Conservation (phyloP, 768 basidiomycete species). For the Cyathus striatus region DNA sequence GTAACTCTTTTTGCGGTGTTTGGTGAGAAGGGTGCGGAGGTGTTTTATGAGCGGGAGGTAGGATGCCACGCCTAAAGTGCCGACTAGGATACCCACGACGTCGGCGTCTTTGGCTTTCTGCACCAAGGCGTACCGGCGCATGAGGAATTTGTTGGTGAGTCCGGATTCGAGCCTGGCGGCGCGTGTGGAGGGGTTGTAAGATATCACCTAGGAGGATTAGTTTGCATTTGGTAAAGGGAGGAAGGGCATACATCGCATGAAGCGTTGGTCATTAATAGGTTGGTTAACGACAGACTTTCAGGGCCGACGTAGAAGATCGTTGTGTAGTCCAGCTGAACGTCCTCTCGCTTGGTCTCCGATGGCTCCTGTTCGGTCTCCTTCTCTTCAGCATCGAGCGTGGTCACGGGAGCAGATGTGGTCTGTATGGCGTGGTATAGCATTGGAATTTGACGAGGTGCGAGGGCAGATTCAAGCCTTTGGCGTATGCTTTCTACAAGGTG, state of each 20-base stretch:
- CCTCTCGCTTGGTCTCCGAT: background rate
- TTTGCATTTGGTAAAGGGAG: background rate
- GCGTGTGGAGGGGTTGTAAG: constrained; percentile 60
- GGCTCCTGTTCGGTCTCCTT: background rate
- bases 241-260: constrained; percentile 44
- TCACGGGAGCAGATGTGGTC: no score
- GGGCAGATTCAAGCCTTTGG: constrained; percentile 1
- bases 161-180: constrained; percentile 52
- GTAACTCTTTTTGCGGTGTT: constrained; percentile 82
- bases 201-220: constrained; percentile 50
- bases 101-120: constrained; percentile 90
- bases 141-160: constrained; percentile 76
- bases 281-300: constrained; percentile 77
- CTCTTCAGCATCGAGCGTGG: no score
- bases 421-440: background rate
- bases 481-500: background rate
- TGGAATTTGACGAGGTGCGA: constrained; percentile 2
- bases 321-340: constrained; percentile 2
- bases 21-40: constrained; percentile 64
- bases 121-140: constrained; percentile 83
- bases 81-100: constrained; percentile 92
- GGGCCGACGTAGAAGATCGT: constrained; percentile 61
- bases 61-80: constrained; percentile 90
- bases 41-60: constrained; percentile 84
- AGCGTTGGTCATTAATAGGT: constrained; percentile 81